A percentile compares a stretch with the other conserved stretches of the same genome.
Evolutionary conservation across 257 asterid genomes (phyloP).

Genomic region (Apocynum venetum): DNA sequence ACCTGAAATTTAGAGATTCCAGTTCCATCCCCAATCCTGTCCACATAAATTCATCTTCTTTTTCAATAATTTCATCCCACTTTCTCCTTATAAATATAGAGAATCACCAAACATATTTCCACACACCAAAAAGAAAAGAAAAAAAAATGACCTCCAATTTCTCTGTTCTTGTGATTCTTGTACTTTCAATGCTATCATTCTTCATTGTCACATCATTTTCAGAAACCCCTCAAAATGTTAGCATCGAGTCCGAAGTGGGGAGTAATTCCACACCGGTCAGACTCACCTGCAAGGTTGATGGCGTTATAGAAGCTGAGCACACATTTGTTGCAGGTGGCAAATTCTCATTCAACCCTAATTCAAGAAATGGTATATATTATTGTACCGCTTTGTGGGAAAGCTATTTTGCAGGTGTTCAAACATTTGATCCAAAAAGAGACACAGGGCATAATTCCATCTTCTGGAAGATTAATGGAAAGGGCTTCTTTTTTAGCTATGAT

Average conservation of each 20-base stretch:
- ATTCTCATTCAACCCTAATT: neutral
- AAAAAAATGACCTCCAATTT: neutral
- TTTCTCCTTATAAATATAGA: too few relatives aligned
- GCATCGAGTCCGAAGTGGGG: neutral
- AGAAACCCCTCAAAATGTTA: neutral
- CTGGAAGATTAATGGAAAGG: neutral
- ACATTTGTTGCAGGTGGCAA: neutral
- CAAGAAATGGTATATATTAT: neutral
- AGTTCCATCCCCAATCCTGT: too few relatives aligned
- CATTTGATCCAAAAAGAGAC: neutral
- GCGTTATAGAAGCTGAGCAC: neutral
- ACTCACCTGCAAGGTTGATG: neutral
- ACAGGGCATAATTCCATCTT: neutral
- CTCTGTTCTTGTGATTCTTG: too few relatives aligned
- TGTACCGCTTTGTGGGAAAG: neutral
- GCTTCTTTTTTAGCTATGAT: neutral
- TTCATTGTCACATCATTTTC: neutral
- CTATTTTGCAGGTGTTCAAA: neutral
- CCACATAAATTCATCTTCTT: too few relatives aligned
- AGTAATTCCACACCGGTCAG: neutral
- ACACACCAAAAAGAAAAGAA: too few relatives aligned
- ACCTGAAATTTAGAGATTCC: too few relatives aligned
- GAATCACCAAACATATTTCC: too few relatives aligned
- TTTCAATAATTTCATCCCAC: too few relatives aligned
- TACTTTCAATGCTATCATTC: neutral